Conservation (phyloP, 192 early-diverging fungal species). For the Coemansia sp. region DNA sequence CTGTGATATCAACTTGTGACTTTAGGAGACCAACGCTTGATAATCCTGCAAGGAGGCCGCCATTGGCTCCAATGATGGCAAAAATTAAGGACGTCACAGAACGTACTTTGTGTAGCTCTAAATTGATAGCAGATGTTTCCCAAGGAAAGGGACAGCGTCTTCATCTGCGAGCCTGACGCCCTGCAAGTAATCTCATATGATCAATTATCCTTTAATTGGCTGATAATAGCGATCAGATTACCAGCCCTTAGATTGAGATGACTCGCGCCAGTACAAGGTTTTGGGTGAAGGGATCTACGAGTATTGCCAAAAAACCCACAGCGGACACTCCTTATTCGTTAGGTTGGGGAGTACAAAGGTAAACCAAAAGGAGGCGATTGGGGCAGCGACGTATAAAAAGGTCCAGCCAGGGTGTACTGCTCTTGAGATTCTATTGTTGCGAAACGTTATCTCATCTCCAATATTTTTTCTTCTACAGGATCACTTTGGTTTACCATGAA, state of each 20-base stretch:
- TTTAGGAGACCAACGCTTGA: too few relatives aligned
- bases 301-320: neutral
- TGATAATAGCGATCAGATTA: neutral
- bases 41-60: too few relatives aligned
- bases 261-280: neutral
- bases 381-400: neutral
- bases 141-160: too few relatives aligned
- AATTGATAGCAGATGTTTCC: too few relatives aligned
- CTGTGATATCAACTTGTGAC: too few relatives aligned
- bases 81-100: too few relatives aligned
- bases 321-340: neutral
- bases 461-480: neutral
- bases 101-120: too few relatives aligned
- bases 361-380: neutral
- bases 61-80: too few relatives aligned
- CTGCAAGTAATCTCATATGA: too few relatives aligned
- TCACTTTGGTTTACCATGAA: slow-evolving; percentile 8
- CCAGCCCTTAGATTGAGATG: neutral
- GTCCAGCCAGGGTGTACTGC: neutral
- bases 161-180: too few relatives aligned
- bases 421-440: neutral
- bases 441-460: neutral
- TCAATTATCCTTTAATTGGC: too few relatives aligned
- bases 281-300: neutral
- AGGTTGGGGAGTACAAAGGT: neutral